Evolutionary conservation across 2,329 filamentous ascomycete genomes (phyloP), one percentile per base, ranked within the genome.

Genomic region (Penicillium griseofulvum): DNA sequence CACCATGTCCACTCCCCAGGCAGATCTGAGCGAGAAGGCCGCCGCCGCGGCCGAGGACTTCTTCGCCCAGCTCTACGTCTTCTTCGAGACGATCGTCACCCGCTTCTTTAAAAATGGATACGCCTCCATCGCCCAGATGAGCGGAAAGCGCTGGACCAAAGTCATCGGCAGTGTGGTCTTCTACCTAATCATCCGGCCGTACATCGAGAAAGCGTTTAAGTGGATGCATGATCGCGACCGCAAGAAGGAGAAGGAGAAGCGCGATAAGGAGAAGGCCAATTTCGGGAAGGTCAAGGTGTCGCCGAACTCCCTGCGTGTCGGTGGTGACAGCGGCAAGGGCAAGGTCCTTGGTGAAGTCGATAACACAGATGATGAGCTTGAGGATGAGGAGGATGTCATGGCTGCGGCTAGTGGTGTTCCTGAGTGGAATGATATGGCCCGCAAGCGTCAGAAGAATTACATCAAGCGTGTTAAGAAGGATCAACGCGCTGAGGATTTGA

Each of bases 181-280:
- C 52, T 95, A 93, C 77, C 69, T 86, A 60, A 81, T 94, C 49
- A 66, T 91, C 24, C 85, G 90, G 1, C 89, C 89, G 0, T 91
- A 90, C 70, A 72, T 92, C 49, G 80, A 92, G 66, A 87, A 87
- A 68, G 73, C 85, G 36, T 85, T 85, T 64, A 83, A 81, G 57
- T 84, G 83, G 65, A 74, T 81, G 59, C 85, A 70, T 31, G 72
- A 74, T 5, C 66, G 63, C 5, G 67, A 71, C 14, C 66, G 65
- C 50, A 60, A 55, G 33, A 70, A 70, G 62, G 51, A 68, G 50
- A 64, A 89, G 68, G 83, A 86, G 70, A 81, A 81, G 66, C 80
- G 87, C 68, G 79, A 88, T 68, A 85, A 87, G 65, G 73, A 76
- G 37, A 63, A 55, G 24, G 67, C 70, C 9, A 72, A 74, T 28